Conservation (phyloP, 371 early-diverging fungal genomes). For the Lichtheimia ramosa region DNA sequence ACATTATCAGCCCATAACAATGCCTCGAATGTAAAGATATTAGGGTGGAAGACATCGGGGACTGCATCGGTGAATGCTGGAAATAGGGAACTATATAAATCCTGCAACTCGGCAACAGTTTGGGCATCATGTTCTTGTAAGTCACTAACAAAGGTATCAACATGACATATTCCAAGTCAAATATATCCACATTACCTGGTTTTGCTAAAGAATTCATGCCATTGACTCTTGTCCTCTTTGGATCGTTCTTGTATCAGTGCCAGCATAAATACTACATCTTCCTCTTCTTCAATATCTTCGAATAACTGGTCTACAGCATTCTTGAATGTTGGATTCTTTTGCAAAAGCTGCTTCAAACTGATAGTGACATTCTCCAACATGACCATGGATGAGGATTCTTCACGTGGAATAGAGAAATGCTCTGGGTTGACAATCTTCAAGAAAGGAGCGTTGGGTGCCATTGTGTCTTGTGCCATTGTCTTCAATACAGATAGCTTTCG, state of each 20-base stretch:
- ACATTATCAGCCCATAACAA: conserved; percentile 46
- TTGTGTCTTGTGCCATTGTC: conserved; percentile 25
- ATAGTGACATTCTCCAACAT: conserved; percentile 27
- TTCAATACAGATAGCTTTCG: conserved; percentile 20
- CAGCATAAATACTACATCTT: conserved; percentile 48
- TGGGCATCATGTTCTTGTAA: conserved; percentile 20
- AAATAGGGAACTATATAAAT: conserved; percentile 43
- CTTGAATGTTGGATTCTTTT: conserved; percentile 20
- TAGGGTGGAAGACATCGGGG: conserved; percentile 32
- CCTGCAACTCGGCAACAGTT: conserved; percentile 36
- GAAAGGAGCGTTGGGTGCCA: conserved; percentile 30
- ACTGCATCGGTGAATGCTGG: conserved; percentile 41
- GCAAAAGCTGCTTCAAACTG: conserved; percentile 25
- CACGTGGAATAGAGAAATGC: conserved; percentile 2
- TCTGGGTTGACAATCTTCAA: conserved; percentile 29
- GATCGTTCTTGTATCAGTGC: conserved; percentile 38
- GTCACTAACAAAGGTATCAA: not conserved
- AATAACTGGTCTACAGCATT: conserved; percentile 23
- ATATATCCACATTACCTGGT: conserved; percentile 14
- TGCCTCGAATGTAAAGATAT: conserved; percentile 28
- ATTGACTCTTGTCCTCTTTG: conserved; percentile 21
- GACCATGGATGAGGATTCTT: conserved; percentile 2
- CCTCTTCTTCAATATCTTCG: conserved; percentile 49
- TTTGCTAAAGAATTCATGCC: conserved; percentile 28
- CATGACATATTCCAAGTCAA: not conserved